phyloP scores from a whole-genome alignment of 2,329 filamentous ascomycete genomes.

The Penicillium thymicola region DNA sequence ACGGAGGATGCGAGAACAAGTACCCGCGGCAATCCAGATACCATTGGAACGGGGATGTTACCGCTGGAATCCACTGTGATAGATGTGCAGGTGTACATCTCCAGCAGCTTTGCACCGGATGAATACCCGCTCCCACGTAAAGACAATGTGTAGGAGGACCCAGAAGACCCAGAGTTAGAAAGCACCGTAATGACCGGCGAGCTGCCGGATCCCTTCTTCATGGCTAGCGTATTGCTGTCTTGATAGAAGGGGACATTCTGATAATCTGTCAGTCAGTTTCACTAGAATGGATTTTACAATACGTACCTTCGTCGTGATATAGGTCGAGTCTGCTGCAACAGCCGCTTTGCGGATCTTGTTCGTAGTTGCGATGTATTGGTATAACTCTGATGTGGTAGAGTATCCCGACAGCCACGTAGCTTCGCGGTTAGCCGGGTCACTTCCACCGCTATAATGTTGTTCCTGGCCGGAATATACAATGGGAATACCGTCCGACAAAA shows the following conservation, averaged over 20 bases:
- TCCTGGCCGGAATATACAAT: conserved; percentile 68
- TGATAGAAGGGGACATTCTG: conserved; percentile 42
- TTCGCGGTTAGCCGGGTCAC: conserved; percentile 53
- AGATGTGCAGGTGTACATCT: conserved; percentile 40
- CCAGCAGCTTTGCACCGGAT: conserved; percentile 24
- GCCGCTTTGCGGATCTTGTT: conserved; percentile 52
- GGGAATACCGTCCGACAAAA: conserved; percentile 60
- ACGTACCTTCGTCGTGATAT: conserved; percentile 39
- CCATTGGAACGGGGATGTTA: conserved; percentile 45
- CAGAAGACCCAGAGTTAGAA: conserved; percentile 40
- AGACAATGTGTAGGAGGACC: conserved; percentile 22
- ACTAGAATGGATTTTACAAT: too few species aligned
- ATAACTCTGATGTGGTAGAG: conserved; percentile 47
- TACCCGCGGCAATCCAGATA: conserved; percentile 43
- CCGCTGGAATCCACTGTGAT: conserved; percentile 45
- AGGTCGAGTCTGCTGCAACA: conserved; percentile 36
- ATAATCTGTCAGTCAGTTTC: not conserved
- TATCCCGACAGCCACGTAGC: conserved; percentile 57
- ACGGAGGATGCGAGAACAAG: conserved; percentile 18
- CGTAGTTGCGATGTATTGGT: conserved; percentile 47
- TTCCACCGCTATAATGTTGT: conserved; percentile 57
- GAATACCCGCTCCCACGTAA: conserved; percentile 23
- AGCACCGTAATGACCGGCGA: conserved; percentile 42
- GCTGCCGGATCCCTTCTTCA: conserved; percentile 42
- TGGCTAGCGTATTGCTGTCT: conserved; percentile 43